A percentile compares a stretch with the other conserved stretches of the same genome.
phyloP scores from a whole-genome alignment of 371 early-diverging fungal genomes.

The Mucor indicus region DNA sequence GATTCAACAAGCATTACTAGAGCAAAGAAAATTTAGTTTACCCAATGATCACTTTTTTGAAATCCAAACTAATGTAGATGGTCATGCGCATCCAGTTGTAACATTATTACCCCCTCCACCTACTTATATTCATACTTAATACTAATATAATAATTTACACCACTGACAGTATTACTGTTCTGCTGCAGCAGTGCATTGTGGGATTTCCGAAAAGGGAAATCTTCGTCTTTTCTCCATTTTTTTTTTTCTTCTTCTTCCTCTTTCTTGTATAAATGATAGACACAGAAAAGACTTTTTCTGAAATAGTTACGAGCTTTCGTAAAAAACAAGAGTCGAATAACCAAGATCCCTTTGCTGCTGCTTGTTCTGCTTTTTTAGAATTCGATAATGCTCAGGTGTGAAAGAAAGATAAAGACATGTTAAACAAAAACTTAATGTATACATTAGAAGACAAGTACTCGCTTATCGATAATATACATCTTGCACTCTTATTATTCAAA shows the following conservation, averaged over 20 bases:
- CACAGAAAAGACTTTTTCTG: constrained; percentile 5
- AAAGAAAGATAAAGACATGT: background rate
- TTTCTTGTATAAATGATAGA: background rate
- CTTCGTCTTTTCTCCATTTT: background rate
- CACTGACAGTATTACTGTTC: too few relatives aligned
- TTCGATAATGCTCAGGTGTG: constrained; percentile 14
- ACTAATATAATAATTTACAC: too few relatives aligned
- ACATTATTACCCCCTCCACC: too few relatives aligned
- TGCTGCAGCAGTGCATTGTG: too few relatives aligned
- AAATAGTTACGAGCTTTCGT: constrained; percentile 6
- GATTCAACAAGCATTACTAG: too few relatives aligned
- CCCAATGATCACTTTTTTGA: too few relatives aligned
- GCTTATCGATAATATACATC: constrained; percentile 35
- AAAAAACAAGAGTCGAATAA: background rate
- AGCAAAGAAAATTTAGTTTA: too few relatives aligned
- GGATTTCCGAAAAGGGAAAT: too few relatives aligned
- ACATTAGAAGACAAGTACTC: constrained; percentile 13
- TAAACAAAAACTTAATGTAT: background rate
- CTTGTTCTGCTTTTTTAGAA: constrained; percentile 9
- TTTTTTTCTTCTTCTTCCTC: background rate
- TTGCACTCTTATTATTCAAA: constrained; percentile 35
- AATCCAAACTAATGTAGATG: too few relatives aligned
- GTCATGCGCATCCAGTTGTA: too few relatives aligned
- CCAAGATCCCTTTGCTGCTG: constrained; percentile 13
- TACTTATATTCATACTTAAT: too few relatives aligned